Base-by-base conservation (phyloP, 1,284 basidiomycete species). In the Ustilago lituana region DNA sequence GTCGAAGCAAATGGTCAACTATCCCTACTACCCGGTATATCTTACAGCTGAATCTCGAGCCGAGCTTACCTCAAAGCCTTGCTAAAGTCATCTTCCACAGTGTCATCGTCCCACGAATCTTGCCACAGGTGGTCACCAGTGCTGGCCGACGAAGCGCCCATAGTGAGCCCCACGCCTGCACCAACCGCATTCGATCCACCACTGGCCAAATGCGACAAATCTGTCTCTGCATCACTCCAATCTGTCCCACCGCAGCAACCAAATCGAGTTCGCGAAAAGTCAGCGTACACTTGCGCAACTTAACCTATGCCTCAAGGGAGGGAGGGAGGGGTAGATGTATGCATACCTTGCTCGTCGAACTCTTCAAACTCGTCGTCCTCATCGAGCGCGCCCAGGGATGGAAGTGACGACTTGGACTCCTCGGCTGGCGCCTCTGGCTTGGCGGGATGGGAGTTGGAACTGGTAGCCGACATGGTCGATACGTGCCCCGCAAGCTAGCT, bases 41-140 rank as follows among this genome's bases (percentile, higher is more conserved):
- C 6, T 29, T 29, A 32, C 4, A 20, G 44, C 12, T 3, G 12
- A 5, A 1, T 10, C 8, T 8, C 12, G 31, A 11, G 17, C 14
- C 9, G 23, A 15, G 83, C 86, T 76, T 76, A 94, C 94, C 95
- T 88, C 75, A 98, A 85, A 83, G 96, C 93, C 58, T 92, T 89
- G 78, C 93, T 94, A 82, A 98, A 98, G 76, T 97, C 93, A 79
- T 97, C 94, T 82, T 96, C 95, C 64, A 96, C 90, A 83, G 97
- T 94, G 84, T 98, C 95, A 78, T 98, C 95, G 79, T 98, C 95
- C 95, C 95, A 98, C 83, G 97, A 97, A 79, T 98, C 95, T 85
- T 98, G 94, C 95, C 95, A 98, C 27, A 98, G 85, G 80, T 94
- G 91, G 65, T 82, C 81, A 14, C 54, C 66, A 12, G 55, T 62